Evolutionary conservation across 345 rosid species (phyloP).

Genomic region (Leavenworthia alabamica): DNA sequence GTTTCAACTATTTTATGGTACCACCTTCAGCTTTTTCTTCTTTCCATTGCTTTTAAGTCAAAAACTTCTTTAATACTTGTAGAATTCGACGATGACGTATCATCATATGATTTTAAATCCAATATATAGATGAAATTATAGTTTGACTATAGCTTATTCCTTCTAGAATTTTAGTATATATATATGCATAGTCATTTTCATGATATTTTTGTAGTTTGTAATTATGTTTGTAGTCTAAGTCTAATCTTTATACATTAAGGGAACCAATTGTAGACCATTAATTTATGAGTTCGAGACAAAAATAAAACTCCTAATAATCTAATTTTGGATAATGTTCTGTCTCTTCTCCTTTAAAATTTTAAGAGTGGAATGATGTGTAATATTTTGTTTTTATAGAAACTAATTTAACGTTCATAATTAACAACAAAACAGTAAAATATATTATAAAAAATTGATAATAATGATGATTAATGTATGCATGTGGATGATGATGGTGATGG

Average conservation of each 20-base stretch:
- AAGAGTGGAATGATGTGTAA: background rate
- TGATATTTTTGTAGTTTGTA: too few relatives aligned
- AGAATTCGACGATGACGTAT: constrained; percentile 4
- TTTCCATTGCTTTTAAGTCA: constrained; percentile 11
- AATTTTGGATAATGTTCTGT: background rate
- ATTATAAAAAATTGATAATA: background rate
- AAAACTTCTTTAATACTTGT: constrained; percentile 14
- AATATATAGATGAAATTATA: background rate
- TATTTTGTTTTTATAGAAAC: background rate
- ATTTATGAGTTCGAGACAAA: background rate
- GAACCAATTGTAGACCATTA: constrained; percentile 10
- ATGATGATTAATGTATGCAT: constrained; percentile 27
- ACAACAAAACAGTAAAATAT: constrained; percentile 4
- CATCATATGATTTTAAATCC: constrained; percentile 14
- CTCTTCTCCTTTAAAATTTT: background rate
- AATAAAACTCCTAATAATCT: background rate
- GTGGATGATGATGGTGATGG: constrained; percentile 32
- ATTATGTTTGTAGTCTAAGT: background rate
- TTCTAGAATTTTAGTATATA: too few relatives aligned
- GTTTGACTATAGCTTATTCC: background rate
- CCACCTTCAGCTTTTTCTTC: too few relatives aligned
- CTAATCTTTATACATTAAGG: background rate
- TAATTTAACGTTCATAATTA: background rate
- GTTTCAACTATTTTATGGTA: too few relatives aligned
- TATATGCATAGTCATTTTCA: too few relatives aligned